Evolutionary conservation across 176 grass and related monocot genomes (phyloP).

Genomic region (Cymbopogon citratus): DNA sequence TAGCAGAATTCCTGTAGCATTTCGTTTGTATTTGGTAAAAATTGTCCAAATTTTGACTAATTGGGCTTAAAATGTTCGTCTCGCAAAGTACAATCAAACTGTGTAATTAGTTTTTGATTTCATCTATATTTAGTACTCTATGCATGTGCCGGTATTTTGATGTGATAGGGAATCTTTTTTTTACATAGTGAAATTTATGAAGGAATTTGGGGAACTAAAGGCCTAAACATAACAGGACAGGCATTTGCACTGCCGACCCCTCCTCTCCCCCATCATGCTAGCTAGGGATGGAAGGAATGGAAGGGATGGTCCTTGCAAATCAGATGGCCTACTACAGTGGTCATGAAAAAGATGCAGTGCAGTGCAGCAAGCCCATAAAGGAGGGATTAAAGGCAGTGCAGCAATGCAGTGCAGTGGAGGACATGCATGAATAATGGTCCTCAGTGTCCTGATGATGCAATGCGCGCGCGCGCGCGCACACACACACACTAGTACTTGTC

Average conservation of each 20-base stretch:
- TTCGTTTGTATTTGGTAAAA: no score
- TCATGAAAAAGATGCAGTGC: slow-evolving; percentile 12
- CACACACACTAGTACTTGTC: background rate
- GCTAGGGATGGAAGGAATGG: background rate
- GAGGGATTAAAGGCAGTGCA: slow-evolving; percentile 25
- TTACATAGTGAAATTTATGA: no score
- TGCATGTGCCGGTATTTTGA: no score
- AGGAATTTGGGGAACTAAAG: no score
- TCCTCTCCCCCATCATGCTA: background rate
- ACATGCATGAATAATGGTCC: slow-evolving; percentile 28
- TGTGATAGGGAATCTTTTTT: no score
- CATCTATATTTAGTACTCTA: no score
- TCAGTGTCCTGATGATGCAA: background rate
- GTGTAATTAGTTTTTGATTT: no score
- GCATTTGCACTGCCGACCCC: slow-evolving; percentile 3
- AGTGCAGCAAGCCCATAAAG: slow-evolving; percentile 28
- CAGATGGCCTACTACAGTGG: slow-evolving; percentile 4
- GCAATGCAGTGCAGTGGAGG: slow-evolving; percentile 19
- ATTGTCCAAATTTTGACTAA: no score
- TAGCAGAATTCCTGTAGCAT: no score
- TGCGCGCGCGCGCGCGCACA: no score
- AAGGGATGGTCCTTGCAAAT: slow-evolving; percentile 17
- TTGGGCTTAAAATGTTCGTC: no score
- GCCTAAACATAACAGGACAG: slow-evolving; percentile 18
- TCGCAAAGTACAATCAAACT: no score